Evolutionary conservation across 2,329 filamentous ascomycete species (phyloP).

Genomic region (Paecilomyces sp.): DNA sequence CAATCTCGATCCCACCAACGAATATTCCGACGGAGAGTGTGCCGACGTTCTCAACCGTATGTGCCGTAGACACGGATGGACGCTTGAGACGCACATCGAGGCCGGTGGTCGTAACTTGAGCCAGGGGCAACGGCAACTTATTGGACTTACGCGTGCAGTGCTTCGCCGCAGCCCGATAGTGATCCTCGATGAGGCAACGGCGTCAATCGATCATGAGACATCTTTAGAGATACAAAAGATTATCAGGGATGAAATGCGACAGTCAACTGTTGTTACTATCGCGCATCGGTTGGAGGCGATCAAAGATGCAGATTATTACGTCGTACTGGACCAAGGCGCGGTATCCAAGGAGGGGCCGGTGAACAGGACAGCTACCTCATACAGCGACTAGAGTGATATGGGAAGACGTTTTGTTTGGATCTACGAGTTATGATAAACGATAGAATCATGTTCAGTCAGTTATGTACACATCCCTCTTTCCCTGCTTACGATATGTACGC

Average conservation of each 20-base stretch:
- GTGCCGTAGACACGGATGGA: constrained; percentile 50
- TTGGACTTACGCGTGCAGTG: constrained; percentile 57
- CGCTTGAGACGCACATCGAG: constrained; percentile 49
- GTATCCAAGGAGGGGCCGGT: constrained; percentile 16
- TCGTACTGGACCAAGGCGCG: constrained; percentile 47
- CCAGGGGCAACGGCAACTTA: constrained; percentile 56
- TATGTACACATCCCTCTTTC: background rate
- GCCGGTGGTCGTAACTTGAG: constrained; percentile 55
- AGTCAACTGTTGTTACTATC: constrained; percentile 56
- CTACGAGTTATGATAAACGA: background rate
- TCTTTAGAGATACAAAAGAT: constrained; percentile 39
- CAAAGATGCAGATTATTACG: constrained; percentile 48
- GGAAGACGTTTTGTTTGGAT: background rate
- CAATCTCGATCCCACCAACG: constrained; percentile 56
- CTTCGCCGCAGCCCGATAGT: constrained; percentile 54
- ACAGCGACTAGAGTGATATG: background rate
- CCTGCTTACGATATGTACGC: background rate
- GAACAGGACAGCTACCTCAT: background rate
- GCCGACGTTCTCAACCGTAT: constrained; percentile 47
- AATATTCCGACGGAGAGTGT: constrained; percentile 52
- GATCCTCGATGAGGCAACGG: constrained; percentile 61
- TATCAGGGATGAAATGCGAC: constrained; percentile 25
- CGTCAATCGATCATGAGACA: constrained; percentile 57
- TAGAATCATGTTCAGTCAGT: background rate
- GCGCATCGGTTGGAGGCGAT: constrained; percentile 60